Evolutionary conservation across 2,329 filamentous ascomycete genomes (phyloP).

Genomic region (Xylariaceae sp.): DNA sequence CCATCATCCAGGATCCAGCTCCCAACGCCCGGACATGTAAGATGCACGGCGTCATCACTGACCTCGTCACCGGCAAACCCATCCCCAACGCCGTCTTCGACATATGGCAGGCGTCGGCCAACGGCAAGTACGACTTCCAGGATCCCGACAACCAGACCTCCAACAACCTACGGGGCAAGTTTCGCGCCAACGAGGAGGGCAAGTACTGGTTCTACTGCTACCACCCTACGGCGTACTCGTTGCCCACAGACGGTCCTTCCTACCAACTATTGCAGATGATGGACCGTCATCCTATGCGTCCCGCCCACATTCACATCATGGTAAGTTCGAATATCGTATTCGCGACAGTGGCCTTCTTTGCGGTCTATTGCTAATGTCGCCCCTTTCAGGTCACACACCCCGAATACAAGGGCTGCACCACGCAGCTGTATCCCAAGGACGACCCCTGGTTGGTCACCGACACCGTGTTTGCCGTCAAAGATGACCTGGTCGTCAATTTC

Average conservation of each 20-base stretch:
- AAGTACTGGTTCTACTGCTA: conserved; percentile 78
- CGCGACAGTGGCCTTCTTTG: not conserved
- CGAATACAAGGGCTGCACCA: conserved; percentile 75
- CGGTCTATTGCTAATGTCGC: not conserved
- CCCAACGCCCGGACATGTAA: conserved; percentile 65
- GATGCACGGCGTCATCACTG: conserved; percentile 72
- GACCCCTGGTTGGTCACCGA: conserved; percentile 66
- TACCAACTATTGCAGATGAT: conserved; percentile 52
- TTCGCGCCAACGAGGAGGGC: conserved; percentile 72
- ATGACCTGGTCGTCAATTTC: conserved; percentile 59
- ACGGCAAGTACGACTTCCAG: conserved; percentile 79
- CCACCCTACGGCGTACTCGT: conserved; percentile 74
- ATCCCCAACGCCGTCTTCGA: conserved; percentile 74
- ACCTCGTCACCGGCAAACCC: conserved; percentile 53
- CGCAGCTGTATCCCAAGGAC: conserved; percentile 76
- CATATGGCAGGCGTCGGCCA: conserved; percentile 79
- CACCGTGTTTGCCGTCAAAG: conserved; percentile 61
- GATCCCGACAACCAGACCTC: conserved; percentile 73
- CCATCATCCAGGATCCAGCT: conserved; percentile 68
- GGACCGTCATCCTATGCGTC: conserved; percentile 57
- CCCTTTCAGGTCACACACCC: conserved; percentile 59
- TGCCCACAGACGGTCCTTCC: conserved; percentile 67
- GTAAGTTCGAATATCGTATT: conserved; percentile 37
- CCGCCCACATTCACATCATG: conserved; percentile 60
- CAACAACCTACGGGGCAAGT: conserved; percentile 81